A percentile compares a stretch with the other conserved stretches of the same genome.
These are phyloP conservation scores for Yamadazyma membranifaciens DNA, from an alignment of 1,139 yeast genomes.

Conservation along the genomic window DNA sequence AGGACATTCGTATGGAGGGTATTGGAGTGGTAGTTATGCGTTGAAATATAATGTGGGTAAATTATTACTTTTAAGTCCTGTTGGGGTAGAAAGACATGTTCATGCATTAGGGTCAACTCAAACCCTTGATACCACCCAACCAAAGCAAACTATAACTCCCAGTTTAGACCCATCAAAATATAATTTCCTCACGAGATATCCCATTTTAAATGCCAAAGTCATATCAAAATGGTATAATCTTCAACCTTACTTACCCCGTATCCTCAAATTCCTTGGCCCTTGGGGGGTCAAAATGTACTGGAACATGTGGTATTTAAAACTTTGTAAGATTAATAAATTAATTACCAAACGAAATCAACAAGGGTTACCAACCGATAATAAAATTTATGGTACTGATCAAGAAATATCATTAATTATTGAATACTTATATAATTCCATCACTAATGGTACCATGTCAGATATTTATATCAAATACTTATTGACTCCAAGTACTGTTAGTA, in stretches of 20 bases:
- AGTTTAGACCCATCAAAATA: slow-evolving; percentile 37
- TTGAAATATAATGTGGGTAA: slow-evolving; percentile 48
- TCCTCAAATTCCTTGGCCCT: slow-evolving; percentile 49
- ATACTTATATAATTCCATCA: slow-evolving; percentile 60
- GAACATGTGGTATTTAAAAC: slow-evolving; percentile 43
- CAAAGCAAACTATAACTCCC: slow-evolving; percentile 22
- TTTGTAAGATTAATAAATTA: slow-evolving; percentile 45
- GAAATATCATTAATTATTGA: slow-evolving; percentile 50
- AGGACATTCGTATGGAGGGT: slow-evolving; percentile 49
- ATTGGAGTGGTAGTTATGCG: slow-evolving; percentile 46
- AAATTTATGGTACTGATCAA: slow-evolving; percentile 39
- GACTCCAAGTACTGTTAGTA: slow-evolving; percentile 76
- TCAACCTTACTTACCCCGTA: slow-evolving; percentile 43
- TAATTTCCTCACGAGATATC: slow-evolving; percentile 45
- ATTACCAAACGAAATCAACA: slow-evolving; percentile 24
- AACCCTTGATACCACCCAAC: slow-evolving; percentile 32
- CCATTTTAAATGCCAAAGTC: slow-evolving; percentile 31
- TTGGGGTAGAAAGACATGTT: slow-evolving; percentile 78
- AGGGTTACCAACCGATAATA: slow-evolving; percentile 26
- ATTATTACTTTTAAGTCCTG: slow-evolving; percentile 80
- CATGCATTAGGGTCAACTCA: slow-evolving; percentile 41
- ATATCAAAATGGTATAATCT: slow-evolving; percentile 38
- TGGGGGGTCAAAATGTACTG: slow-evolving; percentile 47
- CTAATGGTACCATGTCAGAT: slow-evolving; percentile 63
- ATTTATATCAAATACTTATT: slow-evolving; percentile 61